phyloP scores from a whole-genome alignment of 2,329 filamentous ascomycete genomes.

The Aureobasidium zeae region DNA sequence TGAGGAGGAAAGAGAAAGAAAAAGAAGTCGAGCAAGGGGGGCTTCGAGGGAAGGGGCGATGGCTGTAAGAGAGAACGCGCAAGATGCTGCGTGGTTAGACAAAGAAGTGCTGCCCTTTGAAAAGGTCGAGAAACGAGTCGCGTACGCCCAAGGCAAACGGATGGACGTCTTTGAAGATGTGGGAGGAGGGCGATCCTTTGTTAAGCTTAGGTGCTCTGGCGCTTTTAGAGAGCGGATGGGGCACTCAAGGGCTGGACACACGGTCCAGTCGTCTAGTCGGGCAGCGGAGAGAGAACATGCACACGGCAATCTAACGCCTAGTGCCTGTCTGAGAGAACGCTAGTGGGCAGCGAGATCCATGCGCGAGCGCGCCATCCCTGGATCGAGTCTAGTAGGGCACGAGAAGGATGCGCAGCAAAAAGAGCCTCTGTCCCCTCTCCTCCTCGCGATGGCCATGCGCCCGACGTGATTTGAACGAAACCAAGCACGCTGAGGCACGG shows the following conservation, averaged over 20 bases:
- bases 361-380: constrained; percentile 34
- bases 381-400: constrained; percentile 25
- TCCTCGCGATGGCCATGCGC: background rate
- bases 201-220: constrained; percentile 40
- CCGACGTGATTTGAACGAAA: too few species aligned
- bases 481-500: too few species aligned
- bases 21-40: constrained; percentile 10
- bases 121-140: constrained; percentile 10
- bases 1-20: constrained; percentile 11
- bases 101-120: constrained; percentile 11
- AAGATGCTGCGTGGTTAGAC: background rate
- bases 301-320: constrained; percentile 34
- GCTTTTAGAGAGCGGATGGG: constrained; percentile 36
- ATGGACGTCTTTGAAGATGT: constrained; percentile 18
- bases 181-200: constrained; percentile 40
- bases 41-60: constrained; percentile 2
- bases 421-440: constrained; percentile 9
- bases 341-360: constrained; percentile 31
- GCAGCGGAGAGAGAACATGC: constrained; percentile 31
- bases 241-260: constrained; percentile 37
- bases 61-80: background rate
- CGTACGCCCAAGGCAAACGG: constrained; percentile 13
- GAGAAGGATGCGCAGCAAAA: constrained; percentile 6
- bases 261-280: constrained; percentile 31
- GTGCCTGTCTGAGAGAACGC: constrained; percentile 33